These are phyloP conservation scores for Aspergillus sp. DNA, from an alignment of 2,329 filamentous ascomycete genomes.

Conservation along the genomic window DNA sequence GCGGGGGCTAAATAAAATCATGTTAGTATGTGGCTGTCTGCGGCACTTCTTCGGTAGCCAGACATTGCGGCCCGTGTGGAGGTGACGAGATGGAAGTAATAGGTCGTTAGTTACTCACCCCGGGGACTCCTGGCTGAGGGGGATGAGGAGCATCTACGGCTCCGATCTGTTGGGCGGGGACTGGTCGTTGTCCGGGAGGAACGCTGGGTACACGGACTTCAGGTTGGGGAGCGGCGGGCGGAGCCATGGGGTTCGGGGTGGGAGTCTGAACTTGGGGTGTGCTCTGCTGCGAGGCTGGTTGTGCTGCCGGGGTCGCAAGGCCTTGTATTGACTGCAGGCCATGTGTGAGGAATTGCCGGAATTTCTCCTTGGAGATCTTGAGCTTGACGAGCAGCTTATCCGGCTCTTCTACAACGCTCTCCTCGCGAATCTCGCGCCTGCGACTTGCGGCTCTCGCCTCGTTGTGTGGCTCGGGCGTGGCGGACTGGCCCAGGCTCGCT, in stretches of 20 bases:
- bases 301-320: constrained; percentile 45
- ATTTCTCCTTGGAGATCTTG: constrained; percentile 69
- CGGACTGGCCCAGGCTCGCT: constrained; percentile 73
- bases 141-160: constrained; percentile 50
- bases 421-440: constrained; percentile 71
- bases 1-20: constrained; percentile 64
- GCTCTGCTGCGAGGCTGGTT: constrained; percentile 46
- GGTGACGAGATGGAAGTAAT: constrained; percentile 18
- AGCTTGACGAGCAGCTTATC: constrained; percentile 73
- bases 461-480: constrained; percentile 78
- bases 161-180: constrained; percentile 43
- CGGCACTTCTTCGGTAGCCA: constrained; percentile 1
- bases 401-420: constrained; percentile 69
- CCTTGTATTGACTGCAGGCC: constrained; percentile 36
- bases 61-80: constrained; percentile 18
- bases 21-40: constrained; percentile 14
- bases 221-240: constrained; percentile 35
- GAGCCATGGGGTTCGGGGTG: constrained; percentile 56
- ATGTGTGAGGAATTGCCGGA: constrained; percentile 65
- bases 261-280: constrained; percentile 55
- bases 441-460: constrained; percentile 70
- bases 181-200: constrained; percentile 26
- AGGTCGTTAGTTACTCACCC: constrained; percentile 43
- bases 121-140: constrained; percentile 44
- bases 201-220: constrained; percentile 29